Evolutionary conservation across 306 rosid genomes (phyloP).

Genomic region (Nissolia schottii): DNA sequence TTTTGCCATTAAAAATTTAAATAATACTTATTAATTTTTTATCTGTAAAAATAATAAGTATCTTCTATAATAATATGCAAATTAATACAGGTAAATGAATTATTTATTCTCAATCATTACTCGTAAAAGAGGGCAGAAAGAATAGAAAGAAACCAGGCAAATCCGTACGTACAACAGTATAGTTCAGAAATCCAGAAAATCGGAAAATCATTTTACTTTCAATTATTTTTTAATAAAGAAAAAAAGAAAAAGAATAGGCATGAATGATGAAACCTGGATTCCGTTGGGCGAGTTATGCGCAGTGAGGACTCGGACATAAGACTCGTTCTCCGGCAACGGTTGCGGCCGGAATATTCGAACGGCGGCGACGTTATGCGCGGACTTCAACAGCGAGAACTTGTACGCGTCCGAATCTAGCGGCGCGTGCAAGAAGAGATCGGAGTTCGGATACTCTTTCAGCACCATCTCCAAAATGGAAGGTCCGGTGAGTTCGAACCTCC

Average conservation of each 20-base stretch:
- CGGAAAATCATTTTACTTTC: too few species aligned
- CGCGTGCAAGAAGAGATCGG: conserved; percentile 73
- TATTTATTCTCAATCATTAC: too few species aligned
- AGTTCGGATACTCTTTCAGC: conserved; percentile 61
- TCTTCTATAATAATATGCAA: too few species aligned
- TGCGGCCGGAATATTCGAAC: conserved; percentile 57
- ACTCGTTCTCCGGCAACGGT: conserved; percentile 57
- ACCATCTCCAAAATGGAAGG: conserved; percentile 67
- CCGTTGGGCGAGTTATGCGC: conserved; percentile 80
- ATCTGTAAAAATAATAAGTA: too few species aligned
- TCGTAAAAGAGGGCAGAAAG: neutral
- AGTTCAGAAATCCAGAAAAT: neutral
- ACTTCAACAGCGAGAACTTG: conserved; percentile 65
- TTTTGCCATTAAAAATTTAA: too few species aligned
- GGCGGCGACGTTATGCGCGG: conserved; percentile 56
- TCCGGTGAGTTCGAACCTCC: conserved; percentile 90
- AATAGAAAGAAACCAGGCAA: neutral
- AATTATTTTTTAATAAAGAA: neutral
- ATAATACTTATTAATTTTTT: too few species aligned
- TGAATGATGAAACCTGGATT: conserved; percentile 79
- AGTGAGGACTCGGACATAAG: conserved; percentile 58
- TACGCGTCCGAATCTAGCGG: conserved; percentile 59
- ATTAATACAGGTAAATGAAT: too few species aligned
- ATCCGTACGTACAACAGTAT: neutral
- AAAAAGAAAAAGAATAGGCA: neutral